Evolutionary conservation across 176 grass and related monocot genomes (phyloP).

Genomic region (Triticum aestivum): DNA sequence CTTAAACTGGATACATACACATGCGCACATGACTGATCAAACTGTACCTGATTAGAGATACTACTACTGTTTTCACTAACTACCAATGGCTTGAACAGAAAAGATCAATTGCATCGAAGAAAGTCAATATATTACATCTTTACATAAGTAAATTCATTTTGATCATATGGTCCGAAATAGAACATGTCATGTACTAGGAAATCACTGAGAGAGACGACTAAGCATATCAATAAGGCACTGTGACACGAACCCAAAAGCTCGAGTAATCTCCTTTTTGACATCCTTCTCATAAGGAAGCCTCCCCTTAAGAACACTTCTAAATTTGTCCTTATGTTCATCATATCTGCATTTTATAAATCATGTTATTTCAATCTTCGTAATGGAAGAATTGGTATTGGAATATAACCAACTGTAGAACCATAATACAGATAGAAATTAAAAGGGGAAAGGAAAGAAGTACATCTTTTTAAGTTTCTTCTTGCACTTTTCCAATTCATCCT

Average conservation of each 20-base stretch:
- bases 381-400: neutral
- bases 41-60: neutral
- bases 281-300: constrained; percentile 59
- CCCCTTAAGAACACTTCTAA: constrained; percentile 59
- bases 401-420: constrained; percentile 11
- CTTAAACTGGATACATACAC: neutral
- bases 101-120: neutral
- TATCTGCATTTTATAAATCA: constrained; percentile 51
- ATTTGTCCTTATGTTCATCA: constrained; percentile 64
- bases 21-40: neutral
- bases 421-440: constrained; percentile 13
- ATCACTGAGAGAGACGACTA: neutral
- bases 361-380: constrained; percentile 13
- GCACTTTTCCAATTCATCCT: constrained; percentile 61
- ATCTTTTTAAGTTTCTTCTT: constrained; percentile 67
- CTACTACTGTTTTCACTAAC: neutral
- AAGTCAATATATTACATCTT: neutral
- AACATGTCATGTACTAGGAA: constrained; percentile 20
- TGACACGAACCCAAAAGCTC: constrained; percentile 61
- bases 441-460: constrained; percentile 39
- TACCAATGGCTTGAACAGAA: neutral
- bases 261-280: constrained; percentile 62
- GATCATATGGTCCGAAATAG: neutral
- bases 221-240: constrained; percentile 21
- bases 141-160: constrained; percentile 23